Percentiles rank a stretch among this genome's conserved stretches.
Evolutionary conservation across 2,329 filamentous ascomycete genomes (phyloP).

Genomic region (Colletotrichum tropicale): DNA sequence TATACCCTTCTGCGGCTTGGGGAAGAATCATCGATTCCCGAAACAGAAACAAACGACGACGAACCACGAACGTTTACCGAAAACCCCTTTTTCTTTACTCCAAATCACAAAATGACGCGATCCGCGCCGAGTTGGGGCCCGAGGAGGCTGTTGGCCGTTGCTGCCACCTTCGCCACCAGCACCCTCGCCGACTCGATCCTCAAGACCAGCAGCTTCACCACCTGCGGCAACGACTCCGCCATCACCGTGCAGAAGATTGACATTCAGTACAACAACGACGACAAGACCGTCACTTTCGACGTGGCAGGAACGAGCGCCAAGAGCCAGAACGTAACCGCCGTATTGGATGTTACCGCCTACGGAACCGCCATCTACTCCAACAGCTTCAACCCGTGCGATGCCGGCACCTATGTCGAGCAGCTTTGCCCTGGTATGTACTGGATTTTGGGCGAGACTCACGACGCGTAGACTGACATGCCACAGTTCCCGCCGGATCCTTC

Average conservation of each 20-base stretch:
- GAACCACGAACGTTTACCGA: not conserved
- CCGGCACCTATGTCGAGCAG: conserved; percentile 67
- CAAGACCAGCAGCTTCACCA: conserved; percentile 79
- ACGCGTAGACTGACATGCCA: conserved; percentile 21
- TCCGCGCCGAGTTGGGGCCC: conserved; percentile 30
- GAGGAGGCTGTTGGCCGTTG: conserved; percentile 34
- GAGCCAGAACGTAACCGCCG: conserved; percentile 80
- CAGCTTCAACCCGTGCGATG: conserved; percentile 81
- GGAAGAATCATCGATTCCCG: not conserved
- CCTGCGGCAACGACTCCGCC: conserved; percentile 58
- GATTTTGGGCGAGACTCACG: not conserved
- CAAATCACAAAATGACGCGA: conserved; percentile 33
- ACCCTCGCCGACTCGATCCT: conserved; percentile 74
- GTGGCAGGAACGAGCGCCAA: conserved; percentile 77
- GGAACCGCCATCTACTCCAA: conserved; percentile 81
- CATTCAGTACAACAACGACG: conserved; percentile 78
- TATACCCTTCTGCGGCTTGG: conserved; percentile 10
- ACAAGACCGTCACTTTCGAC: conserved; percentile 79
- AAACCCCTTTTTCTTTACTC: not conserved
- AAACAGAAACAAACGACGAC: conserved; percentile 4
- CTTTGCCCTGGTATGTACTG: conserved; percentile 77
- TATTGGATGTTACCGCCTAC: conserved; percentile 80
- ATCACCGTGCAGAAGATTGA: conserved; percentile 77
- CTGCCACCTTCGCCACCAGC: conserved; percentile 42
- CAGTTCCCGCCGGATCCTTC: conserved; percentile 78